phyloP scores from a whole-genome alignment of 352 stramenopile genomes.

The Phytophthora boehmeriae region DNA sequence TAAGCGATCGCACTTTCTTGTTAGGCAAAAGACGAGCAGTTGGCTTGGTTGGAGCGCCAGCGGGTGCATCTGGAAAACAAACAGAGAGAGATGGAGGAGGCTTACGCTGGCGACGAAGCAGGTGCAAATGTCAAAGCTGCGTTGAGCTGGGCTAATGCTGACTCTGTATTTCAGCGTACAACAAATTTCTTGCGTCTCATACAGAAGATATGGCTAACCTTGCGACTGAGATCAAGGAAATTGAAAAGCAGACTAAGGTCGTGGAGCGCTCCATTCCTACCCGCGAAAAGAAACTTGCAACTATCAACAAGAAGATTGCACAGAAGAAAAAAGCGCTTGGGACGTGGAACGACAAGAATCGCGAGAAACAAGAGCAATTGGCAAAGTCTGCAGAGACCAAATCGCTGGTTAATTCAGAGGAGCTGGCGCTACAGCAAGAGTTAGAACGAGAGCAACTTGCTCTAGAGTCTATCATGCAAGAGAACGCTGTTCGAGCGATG shows the following conservation, averaged over 20 bases:
- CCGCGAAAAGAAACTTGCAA: conserved; percentile 25
- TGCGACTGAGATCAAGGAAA: conserved; percentile 29
- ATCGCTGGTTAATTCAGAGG: conserved; percentile 30
- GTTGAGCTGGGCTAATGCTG: not conserved
- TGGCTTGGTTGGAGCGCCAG: conserved; percentile 48
- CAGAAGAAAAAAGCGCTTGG: conserved; percentile 26
- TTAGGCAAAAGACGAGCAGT: conserved; percentile 45
- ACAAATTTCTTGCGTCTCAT: conserved; percentile 15
- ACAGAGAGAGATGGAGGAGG: conserved; percentile 24
- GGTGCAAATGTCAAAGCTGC: conserved; percentile 12
- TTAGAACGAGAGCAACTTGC: conserved; percentile 18
- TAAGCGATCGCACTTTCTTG: not conserved
- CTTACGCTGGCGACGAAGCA: conserved; percentile 29
- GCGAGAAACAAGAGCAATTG: conserved; percentile 21
- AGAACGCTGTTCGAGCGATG: conserved; percentile 15
- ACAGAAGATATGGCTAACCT: conserved; percentile 22
- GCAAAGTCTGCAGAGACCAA: conserved; percentile 23
- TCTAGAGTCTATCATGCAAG: conserved; percentile 14
- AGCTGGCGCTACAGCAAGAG: conserved; percentile 9
- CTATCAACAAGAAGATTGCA: conserved; percentile 29
- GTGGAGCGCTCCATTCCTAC: conserved; percentile 27
- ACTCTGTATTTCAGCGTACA: conserved; percentile 20
- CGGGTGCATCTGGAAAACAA: conserved; percentile 38
- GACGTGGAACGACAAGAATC: conserved; percentile 24
- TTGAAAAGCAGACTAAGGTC: conserved; percentile 26